Base-by-base conservation (phyloP, 176 grass and related monocot species). In the Pharus latifolius region DNA sequence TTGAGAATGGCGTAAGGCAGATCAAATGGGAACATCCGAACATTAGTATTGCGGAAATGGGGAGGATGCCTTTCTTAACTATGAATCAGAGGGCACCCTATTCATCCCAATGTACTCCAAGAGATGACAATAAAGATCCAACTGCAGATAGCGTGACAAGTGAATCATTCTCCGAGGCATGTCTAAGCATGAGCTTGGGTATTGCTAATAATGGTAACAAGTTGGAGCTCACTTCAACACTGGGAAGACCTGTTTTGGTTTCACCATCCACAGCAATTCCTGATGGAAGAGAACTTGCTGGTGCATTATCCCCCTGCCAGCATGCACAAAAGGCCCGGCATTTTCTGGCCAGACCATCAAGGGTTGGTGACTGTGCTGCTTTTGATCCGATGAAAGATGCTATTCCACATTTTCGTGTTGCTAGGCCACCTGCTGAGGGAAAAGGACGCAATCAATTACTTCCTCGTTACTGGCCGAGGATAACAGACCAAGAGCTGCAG, bases 381-480 rank as follows among this genome's bases (percentile, higher is more conserved):
- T 84, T 82, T 70, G 96, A 99, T 78, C 58, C 82, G 82, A 78
- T 77, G 5, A 95, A 56, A 65, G 91, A 91, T 76, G 70, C 75
- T 51, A 62, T 99, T 69, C 80, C 96, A 10, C 82, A 93, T 78
- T 85, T 99, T 76, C 90, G 96, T 52, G 90, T 99, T 75, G 96
- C 90, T 6, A 94, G 96, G 53, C 96, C 96, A 55, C 96, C 96
- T 73, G 84, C 90, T 14, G 96, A 99, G 35, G 96, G 92, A 69
- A 82, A 85, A 62, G 88, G 87, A 0, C 90, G 90, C 72, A 99
- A 88, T 80, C 96, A 99, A 25, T 83, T 99, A 64, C 96, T 99
- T 74, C 96, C 96, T 17, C 78, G 96, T 19, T 99, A 99, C 81
- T 99, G 96, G 96, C 96, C 96, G 32, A 91, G 96, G 83, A 99